Evolutionary conservation across 441 rosid species (phyloP).

Genomic region (Mallotus repandus): DNA sequence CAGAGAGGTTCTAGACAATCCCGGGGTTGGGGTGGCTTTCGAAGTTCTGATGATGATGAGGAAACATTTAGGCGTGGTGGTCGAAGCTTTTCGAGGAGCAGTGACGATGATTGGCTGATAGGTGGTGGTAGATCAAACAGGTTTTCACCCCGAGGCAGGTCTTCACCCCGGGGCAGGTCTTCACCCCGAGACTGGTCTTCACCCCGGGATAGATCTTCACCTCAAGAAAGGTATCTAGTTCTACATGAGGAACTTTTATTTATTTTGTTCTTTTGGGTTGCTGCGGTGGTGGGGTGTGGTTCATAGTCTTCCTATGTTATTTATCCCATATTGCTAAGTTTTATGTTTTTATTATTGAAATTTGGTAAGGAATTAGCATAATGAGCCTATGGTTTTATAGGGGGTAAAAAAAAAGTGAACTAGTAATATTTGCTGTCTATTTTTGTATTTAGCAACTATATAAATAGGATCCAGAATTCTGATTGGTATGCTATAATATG

Average conservation of each 20-base stretch:
- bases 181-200: constrained; percentile 44
- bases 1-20: constrained; percentile 53
- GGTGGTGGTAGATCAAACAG: constrained; percentile 66
- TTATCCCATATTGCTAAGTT: background rate
- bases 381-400: background rate
- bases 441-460: background rate
- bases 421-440: background rate
- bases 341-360: background rate
- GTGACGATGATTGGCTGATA: constrained; percentile 73
- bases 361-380: background rate
- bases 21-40: constrained; percentile 58
- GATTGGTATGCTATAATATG: background rate
- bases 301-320: background rate
- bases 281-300: background rate
- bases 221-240: constrained; percentile 56
- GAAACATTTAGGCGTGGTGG: constrained; percentile 49
- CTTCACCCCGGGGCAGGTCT: constrained; percentile 21
- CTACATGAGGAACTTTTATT: background rate
- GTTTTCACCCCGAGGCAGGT: constrained; percentile 47
- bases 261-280: background rate
- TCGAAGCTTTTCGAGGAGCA: constrained; percentile 52
- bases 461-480: background rate
- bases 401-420: background rate
- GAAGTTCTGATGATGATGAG: constrained; percentile 44
- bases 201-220: constrained; percentile 62